Evolutionary conservation across 2,329 filamentous ascomycete species (phyloP), one percentile per base, ranked within the genome.

Genomic region (Claviceps sp.): DNA sequence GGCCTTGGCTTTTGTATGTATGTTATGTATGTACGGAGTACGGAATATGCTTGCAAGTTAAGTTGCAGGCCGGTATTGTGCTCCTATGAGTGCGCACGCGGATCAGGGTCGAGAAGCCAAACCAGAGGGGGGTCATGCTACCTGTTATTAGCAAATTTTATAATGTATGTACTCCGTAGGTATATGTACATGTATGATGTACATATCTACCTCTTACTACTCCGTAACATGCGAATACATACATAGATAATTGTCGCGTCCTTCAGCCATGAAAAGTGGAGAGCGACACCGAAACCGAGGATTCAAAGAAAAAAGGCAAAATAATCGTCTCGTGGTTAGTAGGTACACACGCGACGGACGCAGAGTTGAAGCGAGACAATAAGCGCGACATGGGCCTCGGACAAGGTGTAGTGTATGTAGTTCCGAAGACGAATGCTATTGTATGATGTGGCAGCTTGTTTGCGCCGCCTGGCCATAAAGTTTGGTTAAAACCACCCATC

Each of bases 331-430:
- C 47, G 47, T 49, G 47, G 36, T 49, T 26, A 20, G 29, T 51
- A 50, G 1, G 13, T 39, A 16, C 37, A 14, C n/a, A 44, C 52
- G 52, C 52, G 52, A 53, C 52, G 52, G 52, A 53, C 52, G 52
- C 52, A 53, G 52, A 49, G 40, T 51, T 37, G 36, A 47, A 53
- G 52, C 51, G 52, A 53, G 52, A 53, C 52, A 34, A 53, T 34
- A 51, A 51, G 52, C 46, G 49, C 23, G 52, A 45, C 52, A 51
- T 48, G 52, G 52, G 49, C 40, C 37, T 47, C 52, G 49, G 52
- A 36, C 40, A 53, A 34, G 22, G 48, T 43, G 44, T 50, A 23
- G 23, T 7, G 1, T 26, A 2, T n/a, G n/a, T 26, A 44, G 47
- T 44, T 47, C 37, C 23, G 42, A 47, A 17, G 26, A 50, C 34